Evolutionary conservation across 495 filamentous ascomycete genomes (phyloP).

Genomic region (Tuber microsphaerosporum): DNA sequence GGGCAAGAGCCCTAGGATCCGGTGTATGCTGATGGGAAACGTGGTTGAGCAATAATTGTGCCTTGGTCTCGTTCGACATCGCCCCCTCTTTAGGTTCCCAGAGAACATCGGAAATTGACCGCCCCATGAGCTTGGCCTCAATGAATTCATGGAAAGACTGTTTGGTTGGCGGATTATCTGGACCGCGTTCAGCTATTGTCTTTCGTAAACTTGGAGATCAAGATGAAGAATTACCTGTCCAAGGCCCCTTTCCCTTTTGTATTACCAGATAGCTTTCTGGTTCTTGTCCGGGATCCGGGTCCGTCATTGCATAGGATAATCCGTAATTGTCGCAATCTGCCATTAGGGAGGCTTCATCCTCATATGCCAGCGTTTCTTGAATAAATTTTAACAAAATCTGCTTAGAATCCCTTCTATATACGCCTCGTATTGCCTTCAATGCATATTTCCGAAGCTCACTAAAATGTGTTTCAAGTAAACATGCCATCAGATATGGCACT

Average conservation of each 20-base stretch:
- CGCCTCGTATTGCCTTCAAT: constrained; percentile 59
- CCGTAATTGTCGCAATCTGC: constrained; percentile 32
- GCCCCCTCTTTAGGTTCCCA: constrained; percentile 14
- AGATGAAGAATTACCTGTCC: neutral
- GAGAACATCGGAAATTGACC: constrained; percentile 33
- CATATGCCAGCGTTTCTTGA: constrained; percentile 32
- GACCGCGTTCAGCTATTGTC: neutral
- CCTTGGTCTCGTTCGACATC: constrained; percentile 1
- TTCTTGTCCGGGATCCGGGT: neutral
- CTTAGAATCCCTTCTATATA: constrained; percentile 55
- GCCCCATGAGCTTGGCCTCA: constrained; percentile 25
- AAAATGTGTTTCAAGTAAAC: constrained; percentile 87
- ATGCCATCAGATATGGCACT: constrained; percentile 86
- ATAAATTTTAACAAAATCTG: constrained; percentile 46
- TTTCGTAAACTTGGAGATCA: neutral
- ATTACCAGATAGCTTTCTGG: constrained; percentile 4
- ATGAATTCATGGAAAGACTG: constrained; percentile 30
- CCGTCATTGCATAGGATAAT: constrained; percentile 7
- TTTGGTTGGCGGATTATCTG: constrained; percentile 11
- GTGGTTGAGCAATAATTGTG: neutral
- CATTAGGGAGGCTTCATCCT: constrained; percentile 22
- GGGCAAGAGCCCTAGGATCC: neutral
- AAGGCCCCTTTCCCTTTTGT: neutral
- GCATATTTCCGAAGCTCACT: constrained; percentile 68
- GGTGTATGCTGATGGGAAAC: neutral